Percentiles rank a stretch among this genome's conserved stretches.
phyloP scores from a whole-genome alignment of 2,329 filamentous ascomycete species.

The Colletotrichum falcatum region DNA sequence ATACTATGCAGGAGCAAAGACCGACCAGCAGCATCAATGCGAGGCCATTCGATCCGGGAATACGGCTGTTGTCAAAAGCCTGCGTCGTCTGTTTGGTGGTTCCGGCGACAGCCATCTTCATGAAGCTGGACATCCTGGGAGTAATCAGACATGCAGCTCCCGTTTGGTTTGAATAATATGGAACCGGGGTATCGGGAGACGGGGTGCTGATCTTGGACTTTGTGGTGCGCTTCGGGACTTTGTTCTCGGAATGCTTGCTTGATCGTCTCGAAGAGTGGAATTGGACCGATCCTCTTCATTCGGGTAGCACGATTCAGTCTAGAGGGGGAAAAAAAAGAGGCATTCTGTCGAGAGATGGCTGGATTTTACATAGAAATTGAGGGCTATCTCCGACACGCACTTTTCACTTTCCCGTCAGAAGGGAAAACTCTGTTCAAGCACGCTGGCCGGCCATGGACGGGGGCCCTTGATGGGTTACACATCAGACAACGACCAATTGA shows the following conservation, averaged over 20 bases:
- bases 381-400: background rate
- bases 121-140: background rate
- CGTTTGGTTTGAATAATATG: background rate
- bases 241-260: background rate
- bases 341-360: background rate
- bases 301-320: background rate
- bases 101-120: background rate
- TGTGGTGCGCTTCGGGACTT: background rate
- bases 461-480: background rate
- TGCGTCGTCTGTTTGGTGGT: background rate
- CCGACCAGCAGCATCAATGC: background rate
- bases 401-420: background rate
- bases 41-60: background rate
- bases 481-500: no score
- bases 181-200: no score
- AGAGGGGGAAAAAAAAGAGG: background rate
- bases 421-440: background rate
- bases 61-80: background rate
- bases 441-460: background rate
- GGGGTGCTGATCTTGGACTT: background rate
- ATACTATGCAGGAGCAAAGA: background rate
- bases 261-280: background rate
- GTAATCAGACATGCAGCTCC: background rate
- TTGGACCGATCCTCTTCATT: rapidly evolving
- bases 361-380: rapidly evolving